Base-by-base conservation (phyloP, 108 stramenopile species). In the Cyclotella sp. region DNA sequence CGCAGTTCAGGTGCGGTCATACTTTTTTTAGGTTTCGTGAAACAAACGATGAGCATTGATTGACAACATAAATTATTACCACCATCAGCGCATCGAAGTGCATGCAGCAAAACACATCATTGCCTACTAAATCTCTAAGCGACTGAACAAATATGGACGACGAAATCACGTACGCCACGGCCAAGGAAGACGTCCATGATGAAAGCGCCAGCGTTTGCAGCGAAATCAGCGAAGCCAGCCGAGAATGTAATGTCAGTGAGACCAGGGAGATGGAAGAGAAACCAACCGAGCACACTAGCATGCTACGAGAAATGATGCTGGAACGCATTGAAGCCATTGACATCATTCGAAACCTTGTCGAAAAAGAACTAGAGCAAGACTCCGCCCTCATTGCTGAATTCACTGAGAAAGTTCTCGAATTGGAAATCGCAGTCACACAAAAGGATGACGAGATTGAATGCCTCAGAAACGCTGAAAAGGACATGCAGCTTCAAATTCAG, bases 311-410 rank as follows among this genome's bases (percentile, higher is more conserved):
- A 54, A 28, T 70, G 55, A 58, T 70, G 69, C 40, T 58, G 5
- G 22, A 70, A 39, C 69, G 69, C 13, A 58, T 70, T 41, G 54
- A 54, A 34, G 26, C 55, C 55, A 70, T 70, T 15, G 42, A 55
- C 42, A 27, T 11, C 34, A 70, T 70, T 42, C 54, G 69, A n/a
- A 58, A 6, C 16, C 40, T 70, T 4, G 26, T 70, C n/a, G 18
- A 42, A 9, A 57, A 70, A 3, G 55, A 70, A 41, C 53, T 70
- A 1, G 55, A 70, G 55, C 69, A 70, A 42, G 55, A 70, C 55
- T 51, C 39, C 39, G 19, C 54, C 24, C 54, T 70, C 55, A 70
- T 70, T 43, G 69, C 69, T 22, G 69, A 58, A 40, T 58, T 70
- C 55, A 57, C 69, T 3, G 55, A 70, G 40, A 40, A 70, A 41